Base-by-base conservation (phyloP, 192 early-diverging fungal species). In the Kickxella alabastrina region DNA sequence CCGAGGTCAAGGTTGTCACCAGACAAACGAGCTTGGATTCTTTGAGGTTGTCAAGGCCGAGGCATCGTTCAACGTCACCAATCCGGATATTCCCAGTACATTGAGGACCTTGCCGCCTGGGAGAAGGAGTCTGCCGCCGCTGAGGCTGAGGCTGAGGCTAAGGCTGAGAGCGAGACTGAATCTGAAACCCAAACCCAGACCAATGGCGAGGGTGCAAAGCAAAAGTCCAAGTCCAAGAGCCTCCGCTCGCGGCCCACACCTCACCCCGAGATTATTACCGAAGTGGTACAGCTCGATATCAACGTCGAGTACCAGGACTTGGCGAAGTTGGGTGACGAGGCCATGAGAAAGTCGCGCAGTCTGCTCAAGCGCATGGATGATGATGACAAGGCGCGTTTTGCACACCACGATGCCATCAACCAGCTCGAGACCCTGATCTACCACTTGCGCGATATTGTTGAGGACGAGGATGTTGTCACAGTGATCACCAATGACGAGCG, bases 351-450 rank as follows among this genome's bases (percentile, higher is more conserved):
- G 31, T 69, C 81, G 53, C 73, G 57, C 38, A 22, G 17, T 19
- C 81, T 83, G 66, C 68, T 86, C 32, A 62, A 65, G 21, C 65
- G 59, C 46, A 76, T 99, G 76, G 93, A 99, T 54, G 51, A 62
- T 24, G 79, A 80, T 49, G 93, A 97, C 73, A 40, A 59, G 3
- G 59, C 72, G 14, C 87, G 87, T 49, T 78, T 76, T 26, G 79
- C 80, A 6, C 84, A 82, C 28, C 92, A 92, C 69, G 88, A 86
- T 60, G 90, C 93, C 17, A 65, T 80, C 32, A 99, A 99, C 76
- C 77, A 76, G 42, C 80, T 99, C 18, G 97, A 99, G 65, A 74
- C 90, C 3, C 94, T 89, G 68, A 76, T 96, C 25, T 99, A 97
- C 74, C 82, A 82, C 27, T 65, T 84, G 31, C 88, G 87, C 42